Evolutionary conservation across 352 stramenopile genomes (phyloP).

Genomic region (Globisporangium acanthophoron): DNA sequence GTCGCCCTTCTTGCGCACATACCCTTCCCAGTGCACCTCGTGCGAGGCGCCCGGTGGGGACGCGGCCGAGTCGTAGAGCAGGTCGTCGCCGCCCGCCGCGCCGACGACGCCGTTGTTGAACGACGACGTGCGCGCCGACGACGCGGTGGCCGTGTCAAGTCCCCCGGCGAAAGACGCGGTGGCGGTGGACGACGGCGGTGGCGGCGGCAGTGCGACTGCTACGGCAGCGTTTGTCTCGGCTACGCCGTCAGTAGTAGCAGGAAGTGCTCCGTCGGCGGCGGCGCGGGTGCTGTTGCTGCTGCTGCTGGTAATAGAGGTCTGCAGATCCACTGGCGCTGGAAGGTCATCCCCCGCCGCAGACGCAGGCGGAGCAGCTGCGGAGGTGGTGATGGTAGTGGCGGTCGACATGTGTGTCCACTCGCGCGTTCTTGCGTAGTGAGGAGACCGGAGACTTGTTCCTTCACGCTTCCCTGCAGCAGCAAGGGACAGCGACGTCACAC

Average conservation of each 20-base stretch:
- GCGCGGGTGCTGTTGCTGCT: background rate
- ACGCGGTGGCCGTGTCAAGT: constrained; percentile 4
- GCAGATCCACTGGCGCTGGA: background rate
- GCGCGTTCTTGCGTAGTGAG: background rate
- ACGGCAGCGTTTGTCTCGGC: no score
- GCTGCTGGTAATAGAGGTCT: background rate
- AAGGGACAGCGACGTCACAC: background rate
- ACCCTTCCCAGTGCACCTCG: constrained; percentile 86
- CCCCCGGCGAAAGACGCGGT: no score
- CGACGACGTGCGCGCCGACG: constrained; percentile 12
- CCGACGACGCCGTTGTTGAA: constrained; percentile 9
- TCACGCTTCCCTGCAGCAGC: background rate
- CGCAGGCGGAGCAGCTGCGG: background rate
- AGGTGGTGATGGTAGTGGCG: background rate
- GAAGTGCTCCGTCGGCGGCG: background rate
- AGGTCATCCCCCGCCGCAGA: background rate
- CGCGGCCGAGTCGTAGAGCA: constrained; percentile 26
- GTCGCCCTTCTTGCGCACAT: constrained; percentile 86
- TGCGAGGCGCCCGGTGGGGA: constrained; percentile 42
- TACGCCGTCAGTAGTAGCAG: no score
- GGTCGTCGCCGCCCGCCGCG: constrained; percentile 8
- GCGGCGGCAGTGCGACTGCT: background rate
- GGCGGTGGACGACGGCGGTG: background rate
- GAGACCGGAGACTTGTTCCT: background rate
- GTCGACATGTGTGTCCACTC: background rate